These are phyloP conservation scores for Tulasnella sp. DNA, from an alignment of 768 basidiomycete genomes.

Conservation along the genomic window DNA sequence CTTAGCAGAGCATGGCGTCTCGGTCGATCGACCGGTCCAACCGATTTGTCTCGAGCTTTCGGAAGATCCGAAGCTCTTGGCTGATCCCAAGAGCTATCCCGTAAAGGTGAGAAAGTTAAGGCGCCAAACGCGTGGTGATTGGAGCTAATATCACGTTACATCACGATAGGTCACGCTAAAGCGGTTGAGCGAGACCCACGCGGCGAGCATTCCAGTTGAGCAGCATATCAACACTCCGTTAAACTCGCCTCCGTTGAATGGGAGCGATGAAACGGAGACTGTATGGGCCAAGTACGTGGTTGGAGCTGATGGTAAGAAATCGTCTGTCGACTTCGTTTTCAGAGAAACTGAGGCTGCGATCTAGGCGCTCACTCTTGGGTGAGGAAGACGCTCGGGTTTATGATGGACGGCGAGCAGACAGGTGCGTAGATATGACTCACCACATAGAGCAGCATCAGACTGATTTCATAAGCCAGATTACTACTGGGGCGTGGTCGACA, in stretches of 20 bases:
- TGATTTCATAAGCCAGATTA: no score
- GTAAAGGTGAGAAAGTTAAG: constrained; percentile 11
- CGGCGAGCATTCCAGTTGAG: neutral
- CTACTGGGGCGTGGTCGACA: constrained; percentile 76
- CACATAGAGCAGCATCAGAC: neutral
- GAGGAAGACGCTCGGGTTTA: constrained; percentile 49
- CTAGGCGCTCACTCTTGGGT: constrained; percentile 78
- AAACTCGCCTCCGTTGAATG: neutral
- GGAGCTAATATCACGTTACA: neutral
- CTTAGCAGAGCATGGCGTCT: constrained; percentile 15
- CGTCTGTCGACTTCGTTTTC: constrained; percentile 15
- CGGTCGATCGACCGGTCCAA: constrained; percentile 21
- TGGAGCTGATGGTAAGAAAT: constrained; percentile 52
- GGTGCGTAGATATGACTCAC: constrained; percentile 21
- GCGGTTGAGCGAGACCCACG: constrained; percentile 17
- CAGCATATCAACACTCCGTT: neutral
- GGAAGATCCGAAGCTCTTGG: constrained; percentile 18
- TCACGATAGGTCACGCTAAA: constrained; percentile 15
- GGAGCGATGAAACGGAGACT: constrained; percentile 34
- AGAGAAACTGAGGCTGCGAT: constrained; percentile 22
- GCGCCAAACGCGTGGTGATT: neutral
- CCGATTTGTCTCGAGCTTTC: constrained; percentile 21
- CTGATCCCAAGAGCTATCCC: constrained; percentile 20
- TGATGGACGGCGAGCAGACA: constrained; percentile 66
- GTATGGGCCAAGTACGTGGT: constrained; percentile 65